Conservation (phyloP, 768 basidiomycete genomes). For the Leucogyrophana mollusca region DNA sequence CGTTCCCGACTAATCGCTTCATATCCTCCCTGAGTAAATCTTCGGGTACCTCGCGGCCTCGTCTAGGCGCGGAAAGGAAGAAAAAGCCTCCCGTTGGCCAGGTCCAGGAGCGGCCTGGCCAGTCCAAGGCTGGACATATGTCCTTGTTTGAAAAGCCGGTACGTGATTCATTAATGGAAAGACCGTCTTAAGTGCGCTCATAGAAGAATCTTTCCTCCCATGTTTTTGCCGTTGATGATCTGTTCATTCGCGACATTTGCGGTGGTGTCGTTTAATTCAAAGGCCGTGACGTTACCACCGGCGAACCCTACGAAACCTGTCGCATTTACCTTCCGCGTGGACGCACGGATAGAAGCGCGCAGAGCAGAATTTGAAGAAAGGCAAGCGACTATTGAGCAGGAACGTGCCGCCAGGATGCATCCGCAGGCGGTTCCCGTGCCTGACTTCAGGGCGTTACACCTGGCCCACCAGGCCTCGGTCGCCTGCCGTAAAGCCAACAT, state of each 20-base stretch:
- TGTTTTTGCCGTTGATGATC: slow-evolving; percentile 7
- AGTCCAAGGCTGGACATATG: slow-evolving; percentile 18
- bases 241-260: slow-evolving; percentile 13
- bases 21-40: background rate
- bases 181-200: slow-evolving; percentile 24
- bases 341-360: slow-evolving; percentile 48
- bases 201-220: slow-evolving; percentile 7
- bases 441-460: slow-evolving; percentile 55
- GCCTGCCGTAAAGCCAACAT: slow-evolving; percentile 46
- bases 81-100: background rate
- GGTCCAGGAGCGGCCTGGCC: slow-evolving; percentile 12
- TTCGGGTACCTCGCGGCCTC: slow-evolving; percentile 7
- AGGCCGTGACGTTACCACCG: slow-evolving; percentile 25
- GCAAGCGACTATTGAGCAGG: slow-evolving; percentile 4
- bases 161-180: slow-evolving; percentile 25
- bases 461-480: slow-evolving; percentile 36
- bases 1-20: slow-evolving; percentile 1
- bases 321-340: slow-evolving; percentile 53
- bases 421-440: slow-evolving; percentile 38
- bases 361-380: slow-evolving; percentile 36
- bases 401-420: slow-evolving; percentile 13
- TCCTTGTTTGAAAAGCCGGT: slow-evolving; percentile 30
- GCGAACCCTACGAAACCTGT: slow-evolving; percentile 43
- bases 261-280: slow-evolving; percentile 4
- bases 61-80: slow-evolving; percentile 1